Percentiles rank a stretch among this genome's conserved stretches.
Conservation (phyloP, 176 grass and related monocot species). For the Secale cereale region DNA sequence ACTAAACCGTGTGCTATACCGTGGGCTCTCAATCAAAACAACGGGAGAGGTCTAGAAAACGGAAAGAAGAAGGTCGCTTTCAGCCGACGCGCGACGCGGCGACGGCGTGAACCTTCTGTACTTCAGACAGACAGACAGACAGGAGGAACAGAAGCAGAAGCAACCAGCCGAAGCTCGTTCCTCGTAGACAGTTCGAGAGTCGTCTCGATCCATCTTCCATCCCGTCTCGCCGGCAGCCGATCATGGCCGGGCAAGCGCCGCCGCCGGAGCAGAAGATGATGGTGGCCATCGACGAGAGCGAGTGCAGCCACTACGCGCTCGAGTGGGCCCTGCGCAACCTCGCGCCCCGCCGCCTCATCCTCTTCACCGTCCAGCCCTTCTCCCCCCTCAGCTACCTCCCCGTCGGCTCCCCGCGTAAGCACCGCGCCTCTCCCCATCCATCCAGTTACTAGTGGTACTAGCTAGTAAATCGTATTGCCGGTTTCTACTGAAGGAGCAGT, state of each 20-base stretch:
- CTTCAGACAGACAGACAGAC: neutral
- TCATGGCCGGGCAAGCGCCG: neutral
- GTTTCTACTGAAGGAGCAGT: neutral
- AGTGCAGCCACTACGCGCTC: constrained; percentile 17
- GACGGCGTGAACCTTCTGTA: neutral
- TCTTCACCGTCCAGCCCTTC: constrained; percentile 13
- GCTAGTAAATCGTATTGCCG: neutral
- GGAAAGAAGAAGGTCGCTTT: neutral
- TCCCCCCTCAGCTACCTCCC: neutral
- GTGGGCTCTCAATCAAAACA: neutral
- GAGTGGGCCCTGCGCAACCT: constrained; percentile 14
- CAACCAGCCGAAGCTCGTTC: neutral
- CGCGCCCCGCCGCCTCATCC: neutral
- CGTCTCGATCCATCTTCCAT: neutral
- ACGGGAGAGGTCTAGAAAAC: neutral
- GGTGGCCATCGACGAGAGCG: constrained; percentile 18
- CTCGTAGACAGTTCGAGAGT: neutral
- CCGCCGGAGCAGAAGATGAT: neutral
- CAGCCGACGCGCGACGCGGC: neutral
- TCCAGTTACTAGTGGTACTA: neutral
- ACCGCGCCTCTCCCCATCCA: neutral
- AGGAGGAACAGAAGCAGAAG: neutral
- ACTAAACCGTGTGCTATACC: neutral
- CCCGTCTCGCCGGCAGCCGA: neutral
- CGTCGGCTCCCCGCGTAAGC: constrained; percentile 6